Evolutionary conservation across 2,329 filamentous ascomycete genomes (phyloP).

Genomic region (Fusarium nelsonii): DNA sequence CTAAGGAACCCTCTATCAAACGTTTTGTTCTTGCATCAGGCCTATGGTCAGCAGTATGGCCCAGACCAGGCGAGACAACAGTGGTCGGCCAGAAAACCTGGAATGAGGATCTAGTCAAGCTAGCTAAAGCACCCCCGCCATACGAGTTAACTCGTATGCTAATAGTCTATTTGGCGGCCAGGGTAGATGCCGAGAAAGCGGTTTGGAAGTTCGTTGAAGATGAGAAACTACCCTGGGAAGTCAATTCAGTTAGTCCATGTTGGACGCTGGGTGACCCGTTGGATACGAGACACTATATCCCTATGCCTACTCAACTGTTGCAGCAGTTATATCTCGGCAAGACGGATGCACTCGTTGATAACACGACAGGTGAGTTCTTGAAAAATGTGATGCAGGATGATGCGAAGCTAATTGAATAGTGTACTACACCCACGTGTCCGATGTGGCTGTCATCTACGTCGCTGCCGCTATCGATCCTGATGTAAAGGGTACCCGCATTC

Average conservation of each 20-base stretch:
- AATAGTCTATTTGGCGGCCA: constrained; percentile 19
- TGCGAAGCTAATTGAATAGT: constrained; percentile 19
- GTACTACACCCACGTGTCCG: constrained; percentile 41
- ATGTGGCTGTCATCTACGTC: constrained; percentile 34
- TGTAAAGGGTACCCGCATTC: constrained; percentile 27
- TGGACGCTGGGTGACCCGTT: constrained; percentile 23
- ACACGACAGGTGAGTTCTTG: constrained; percentile 22
- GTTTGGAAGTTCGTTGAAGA: constrained; percentile 41
- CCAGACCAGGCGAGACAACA: constrained; percentile 5
- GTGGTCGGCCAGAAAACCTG: constrained; percentile 32
- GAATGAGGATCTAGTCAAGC: constrained; percentile 32
- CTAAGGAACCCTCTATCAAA: constrained; percentile 29
- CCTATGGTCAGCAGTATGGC: constrained; percentile 34
- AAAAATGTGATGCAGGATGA: fast-evolving
- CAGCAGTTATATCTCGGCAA: constrained; percentile 40
- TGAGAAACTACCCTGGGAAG: constrained; percentile 31
- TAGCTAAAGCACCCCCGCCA: constrained; percentile 34
- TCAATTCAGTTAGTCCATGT: constrained; percentile 40
- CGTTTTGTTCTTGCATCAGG: constrained; percentile 39
- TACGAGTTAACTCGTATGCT: constrained; percentile 29
- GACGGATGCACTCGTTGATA: neutral
- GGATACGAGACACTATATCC: constrained; percentile 22
- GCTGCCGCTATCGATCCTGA: constrained; percentile 35
- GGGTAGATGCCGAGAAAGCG: constrained; percentile 38
- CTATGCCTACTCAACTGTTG: constrained; percentile 36